Evolutionary conservation across 179 eudicot genomes (phyloP), one percentile per base, ranked within the genome.

Genomic region (Silene coronaria): DNA sequence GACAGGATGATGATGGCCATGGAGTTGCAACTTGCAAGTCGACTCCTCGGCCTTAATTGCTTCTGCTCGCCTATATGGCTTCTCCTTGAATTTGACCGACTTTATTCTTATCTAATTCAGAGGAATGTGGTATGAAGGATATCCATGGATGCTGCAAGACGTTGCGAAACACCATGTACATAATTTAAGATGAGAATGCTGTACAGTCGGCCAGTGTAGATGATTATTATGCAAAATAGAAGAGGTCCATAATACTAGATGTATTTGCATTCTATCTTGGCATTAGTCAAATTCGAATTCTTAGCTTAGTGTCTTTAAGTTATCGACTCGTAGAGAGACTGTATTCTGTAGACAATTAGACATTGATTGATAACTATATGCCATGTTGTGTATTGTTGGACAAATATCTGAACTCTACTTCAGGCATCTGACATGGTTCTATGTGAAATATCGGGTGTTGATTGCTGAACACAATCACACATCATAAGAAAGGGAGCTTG

Each of bases 1-100:
- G 13, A 69, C 88, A 17, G 84, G 80, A 21, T 61, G 64, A 65
- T 84, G 79, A 78, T 48, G 48, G 79, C 68, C 66, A 59, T 51
- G 70, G 71, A 24, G 70, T 55, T 42, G 67, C 48, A 30, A n/a
- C 57, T 51, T 12, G 57, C 57, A 17, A 51, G 65, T 6, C 13
- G 8, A 46, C 48, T 19, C 55, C 28, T 46, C 2, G 13, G 23
- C 28, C 58, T 23, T 55, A 64, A 16, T 76, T 38, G 55, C 46
- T 24, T 21, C 22, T 24, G 55, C 75, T 57, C n/a, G n/a, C n/a
- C n/a, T n/a, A n/a, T n/a, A n/a, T n/a, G n/a, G 55, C 46, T 24
- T 21, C 22, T 24, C 36, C 75, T 57, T 10, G 0, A 22, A 26
- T 53, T 53, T 53, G 53, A 24, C 34, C 12, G 36, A 24, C 32